Conservation (phyloP, 2,329 filamentous ascomycete genomes). For the Rutstroemia sp. region DNA sequence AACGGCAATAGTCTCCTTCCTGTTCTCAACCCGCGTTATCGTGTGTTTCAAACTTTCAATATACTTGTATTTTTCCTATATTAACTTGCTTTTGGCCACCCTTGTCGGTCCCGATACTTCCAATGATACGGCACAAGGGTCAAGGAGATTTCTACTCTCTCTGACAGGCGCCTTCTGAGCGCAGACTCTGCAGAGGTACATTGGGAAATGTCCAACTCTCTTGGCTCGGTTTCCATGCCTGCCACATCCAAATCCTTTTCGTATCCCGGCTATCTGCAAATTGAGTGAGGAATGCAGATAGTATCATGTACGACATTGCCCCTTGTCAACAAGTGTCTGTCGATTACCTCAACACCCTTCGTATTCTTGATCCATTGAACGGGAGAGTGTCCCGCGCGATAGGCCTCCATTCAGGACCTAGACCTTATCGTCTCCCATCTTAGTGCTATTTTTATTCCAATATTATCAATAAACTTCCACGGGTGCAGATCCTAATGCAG, state of each 20-base stretch:
- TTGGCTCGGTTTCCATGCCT: not conserved
- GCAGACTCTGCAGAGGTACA: no score
- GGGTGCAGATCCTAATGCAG: not conserved
- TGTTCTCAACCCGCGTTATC: no score
- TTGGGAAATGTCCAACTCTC: not conserved
- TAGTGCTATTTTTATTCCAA: constrained; percentile 7
- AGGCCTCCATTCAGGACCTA: not conserved
- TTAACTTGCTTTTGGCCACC: not conserved
- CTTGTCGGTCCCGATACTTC: not conserved
- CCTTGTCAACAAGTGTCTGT: not conserved
- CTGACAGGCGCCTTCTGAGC: no score
- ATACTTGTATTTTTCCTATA: not conserved
- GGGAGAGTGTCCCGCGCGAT: not conserved
- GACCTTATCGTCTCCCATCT: not conserved
- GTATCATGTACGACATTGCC: not conserved
- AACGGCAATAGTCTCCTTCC: no score
- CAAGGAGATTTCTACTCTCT: not conserved
- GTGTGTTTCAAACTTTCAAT: not conserved
- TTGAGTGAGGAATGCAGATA: not conserved
- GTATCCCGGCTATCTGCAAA: not conserved
- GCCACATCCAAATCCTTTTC: not conserved
- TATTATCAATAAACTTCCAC: not conserved
- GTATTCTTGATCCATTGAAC: not conserved
- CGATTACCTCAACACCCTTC: not conserved
- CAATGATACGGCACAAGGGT: not conserved